Conservation (phyloP, 805 yeast species). For the Myxozyma monticola region DNA sequence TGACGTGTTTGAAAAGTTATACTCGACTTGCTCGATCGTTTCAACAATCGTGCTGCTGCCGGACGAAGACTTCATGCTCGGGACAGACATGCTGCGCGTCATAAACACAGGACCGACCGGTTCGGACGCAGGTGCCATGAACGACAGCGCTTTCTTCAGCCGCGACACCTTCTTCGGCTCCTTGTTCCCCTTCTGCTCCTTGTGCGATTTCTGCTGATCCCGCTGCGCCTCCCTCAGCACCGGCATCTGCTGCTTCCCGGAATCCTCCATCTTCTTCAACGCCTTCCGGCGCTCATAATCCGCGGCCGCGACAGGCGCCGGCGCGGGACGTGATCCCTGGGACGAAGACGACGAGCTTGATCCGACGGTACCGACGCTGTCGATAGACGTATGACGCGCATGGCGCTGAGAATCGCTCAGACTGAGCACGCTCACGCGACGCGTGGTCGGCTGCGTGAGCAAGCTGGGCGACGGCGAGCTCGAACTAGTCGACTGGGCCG, state of each 20-base stretch:
- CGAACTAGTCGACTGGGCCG: too few species aligned
- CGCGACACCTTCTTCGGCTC: constrained; percentile 7
- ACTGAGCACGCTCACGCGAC: background rate
- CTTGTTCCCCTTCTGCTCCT: background rate
- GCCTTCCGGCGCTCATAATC: constrained; percentile 12
- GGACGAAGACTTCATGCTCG: too few species aligned
- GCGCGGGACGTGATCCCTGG: too few species aligned
- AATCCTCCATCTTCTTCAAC: background rate
- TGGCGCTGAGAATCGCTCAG: constrained; percentile 1
- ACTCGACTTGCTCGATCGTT: too few species aligned
- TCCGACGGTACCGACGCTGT: background rate
- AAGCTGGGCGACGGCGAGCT: constrained; percentile 1
- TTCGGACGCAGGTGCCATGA: constrained; percentile 12
- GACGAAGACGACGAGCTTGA: constrained; percentile 12
- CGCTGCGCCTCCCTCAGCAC: background rate
- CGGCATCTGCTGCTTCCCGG: background rate
- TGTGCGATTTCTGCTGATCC: background rate
- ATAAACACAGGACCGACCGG: too few species aligned
- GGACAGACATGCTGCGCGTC: too few species aligned
- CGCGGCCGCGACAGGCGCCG: too few species aligned
- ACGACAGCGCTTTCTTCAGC: constrained; percentile 18
- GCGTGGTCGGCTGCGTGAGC: background rate
- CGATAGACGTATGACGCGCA: constrained; percentile 14
- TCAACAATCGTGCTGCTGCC: too few species aligned
- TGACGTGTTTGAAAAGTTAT: constrained; percentile 9